Evolutionary conservation across 345 rosid species (phyloP), one percentile per base, ranked within the genome.

Genomic region (Geranium rotundifolium): DNA sequence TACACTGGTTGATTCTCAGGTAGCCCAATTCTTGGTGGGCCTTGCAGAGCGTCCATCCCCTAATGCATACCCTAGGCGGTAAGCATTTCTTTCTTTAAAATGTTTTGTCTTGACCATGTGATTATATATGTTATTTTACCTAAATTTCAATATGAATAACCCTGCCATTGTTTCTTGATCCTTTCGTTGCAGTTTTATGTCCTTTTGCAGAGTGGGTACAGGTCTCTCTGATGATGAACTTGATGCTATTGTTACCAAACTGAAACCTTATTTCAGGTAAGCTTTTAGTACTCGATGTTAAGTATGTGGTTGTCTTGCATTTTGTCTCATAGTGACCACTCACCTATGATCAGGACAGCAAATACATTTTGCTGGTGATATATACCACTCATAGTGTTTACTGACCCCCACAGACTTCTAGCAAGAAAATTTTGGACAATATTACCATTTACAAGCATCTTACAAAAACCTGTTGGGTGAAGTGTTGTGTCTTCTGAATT

Each of bases 131-230:
- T 46, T 46, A 46, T 46, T 46, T 14, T 0, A 14, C 52, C 16
- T 46, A 9, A 46, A 46, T 46, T 14, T 9, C 52, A 46, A 46
- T 12, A 7, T 46, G 3, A 46, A 12, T 46, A 14, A 46, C 52
- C 12, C 52, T 14, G 52, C 16, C 20, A 17, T 17, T 55, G 20
- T 4, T n/a, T 55, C 6, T 34, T 37, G 18, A 46, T 63, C 63
- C 23, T 63, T 67, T 56, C 77, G 59, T 67, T 80, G 85, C 85
- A 92, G 98, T 70, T 92, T 87, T 77, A 58, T 87, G 66, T 89
- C 98, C 60, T 87, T 92, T 69, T 89, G 98, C 81, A 84, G 97
- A 82, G 97, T 92, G 66, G 98, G 98, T 71, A 84, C 91, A 49
- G 98, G 98, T 54, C 86, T 92, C 30, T 73, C 97, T 56, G 86